Evolutionary conservation across 1,139 yeast genomes (phyloP).

Genomic region (Entelexis sorbosivorans): DNA sequence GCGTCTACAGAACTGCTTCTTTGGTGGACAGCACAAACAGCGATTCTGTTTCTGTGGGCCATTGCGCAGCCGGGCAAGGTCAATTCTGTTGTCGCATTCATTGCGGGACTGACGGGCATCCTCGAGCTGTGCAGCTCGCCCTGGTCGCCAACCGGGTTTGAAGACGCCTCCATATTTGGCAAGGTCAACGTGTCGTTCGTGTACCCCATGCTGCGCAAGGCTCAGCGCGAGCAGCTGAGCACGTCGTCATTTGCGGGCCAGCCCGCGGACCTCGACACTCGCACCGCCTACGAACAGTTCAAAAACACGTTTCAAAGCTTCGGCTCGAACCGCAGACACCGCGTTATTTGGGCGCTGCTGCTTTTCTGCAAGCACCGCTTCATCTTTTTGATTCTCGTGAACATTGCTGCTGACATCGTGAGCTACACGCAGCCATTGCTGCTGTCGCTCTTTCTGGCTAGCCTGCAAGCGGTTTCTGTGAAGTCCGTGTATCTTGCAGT

Average conservation of each 20-base stretch:
- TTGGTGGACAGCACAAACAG: background rate
- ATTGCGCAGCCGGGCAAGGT: background rate
- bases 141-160: conserved; percentile 9
- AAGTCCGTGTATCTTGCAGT: conserved; percentile 8
- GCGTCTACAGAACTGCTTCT: conserved; percentile 7
- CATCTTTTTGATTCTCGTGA: conserved; percentile 1
- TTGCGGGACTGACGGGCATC: background rate
- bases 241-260: conserved; percentile 11
- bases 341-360: conserved; percentile 7
- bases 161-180: conserved; percentile 17
- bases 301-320: background rate
- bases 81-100: background rate
- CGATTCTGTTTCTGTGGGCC: background rate
- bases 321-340: background rate
- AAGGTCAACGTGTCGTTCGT: conserved; percentile 12
- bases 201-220: conserved; percentile 7
- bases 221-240: background rate
- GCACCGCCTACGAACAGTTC: background rate
- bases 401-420: conserved; percentile 11
- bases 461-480: conserved; percentile 5
- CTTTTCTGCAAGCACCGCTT: conserved; percentile 6
- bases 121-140: conserved; percentile 7
- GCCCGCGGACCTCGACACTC: conserved; percentile 4
- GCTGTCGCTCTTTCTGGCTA: conserved; percentile 7
- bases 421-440: conserved; percentile 16